Percentiles rank a stretch among this genome's conserved stretches.
phyloP scores from a whole-genome alignment of 768 basidiomycete genomes.

The Termitomyces sp. region DNA sequence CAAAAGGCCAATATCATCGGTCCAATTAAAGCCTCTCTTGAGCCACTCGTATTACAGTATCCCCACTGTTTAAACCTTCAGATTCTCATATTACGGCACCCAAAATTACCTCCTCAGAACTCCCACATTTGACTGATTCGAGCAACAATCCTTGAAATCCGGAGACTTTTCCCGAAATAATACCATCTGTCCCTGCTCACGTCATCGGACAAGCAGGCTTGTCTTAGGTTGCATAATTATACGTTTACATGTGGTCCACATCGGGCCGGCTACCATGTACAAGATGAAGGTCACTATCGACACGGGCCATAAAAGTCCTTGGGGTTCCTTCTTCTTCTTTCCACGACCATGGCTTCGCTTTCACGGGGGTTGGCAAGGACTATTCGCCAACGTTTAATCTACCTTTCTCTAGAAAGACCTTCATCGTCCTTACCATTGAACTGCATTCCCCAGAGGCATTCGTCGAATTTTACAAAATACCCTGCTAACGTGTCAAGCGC shows the following conservation, averaged over 20 bases:
- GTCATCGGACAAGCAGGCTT: constrained; percentile 2
- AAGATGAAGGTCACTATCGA: constrained; percentile 6
- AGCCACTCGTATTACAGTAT: background rate
- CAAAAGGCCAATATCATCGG: background rate
- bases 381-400: background rate
- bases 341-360: constrained; percentile 12
- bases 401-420: background rate
- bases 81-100: background rate
- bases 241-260: constrained; percentile 7
- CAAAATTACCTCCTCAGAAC: background rate
- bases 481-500: background rate
- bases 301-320: background rate
- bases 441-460: background rate
- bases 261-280: constrained; percentile 7
- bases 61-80: background rate
- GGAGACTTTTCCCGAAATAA: constrained; percentile 4
- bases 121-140: background rate
- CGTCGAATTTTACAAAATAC: background rate
- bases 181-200: constrained; percentile 5
- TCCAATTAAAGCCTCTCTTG: background rate
- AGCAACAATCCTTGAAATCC: background rate
- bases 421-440: background rate
- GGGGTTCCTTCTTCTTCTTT: constrained; percentile 6
- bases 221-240: constrained; percentile 3
- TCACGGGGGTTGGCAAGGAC: background rate